Conservation (phyloP, 768 basidiomycete species). For the Suillus variegatus region DNA sequence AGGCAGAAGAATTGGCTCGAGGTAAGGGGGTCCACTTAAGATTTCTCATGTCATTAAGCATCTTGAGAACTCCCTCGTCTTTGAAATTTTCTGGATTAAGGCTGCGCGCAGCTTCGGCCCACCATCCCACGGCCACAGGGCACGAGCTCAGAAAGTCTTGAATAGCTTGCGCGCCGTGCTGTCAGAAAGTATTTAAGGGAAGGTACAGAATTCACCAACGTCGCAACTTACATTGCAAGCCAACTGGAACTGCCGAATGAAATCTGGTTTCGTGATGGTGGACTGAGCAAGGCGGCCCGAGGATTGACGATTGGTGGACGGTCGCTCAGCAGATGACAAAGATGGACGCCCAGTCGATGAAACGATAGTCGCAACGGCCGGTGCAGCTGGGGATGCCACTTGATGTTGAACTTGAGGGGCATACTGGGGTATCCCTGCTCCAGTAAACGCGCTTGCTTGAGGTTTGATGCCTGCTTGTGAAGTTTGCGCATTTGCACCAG, state of each 20-base stretch:
- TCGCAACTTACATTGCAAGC: constrained; percentile 21
- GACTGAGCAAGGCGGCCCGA: neutral
- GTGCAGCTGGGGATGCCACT: neutral
- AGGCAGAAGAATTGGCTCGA: neutral
- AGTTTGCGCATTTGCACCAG: neutral
- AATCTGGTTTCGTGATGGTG: constrained; percentile 15
- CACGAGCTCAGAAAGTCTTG: neutral
- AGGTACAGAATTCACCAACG: neutral
- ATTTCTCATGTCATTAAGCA: constrained; percentile 1
- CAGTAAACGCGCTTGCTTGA: neutral
- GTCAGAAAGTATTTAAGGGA: no score
- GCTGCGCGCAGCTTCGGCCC: neutral
- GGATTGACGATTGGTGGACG: neutral
- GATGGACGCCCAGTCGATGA: neutral
- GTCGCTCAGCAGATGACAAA: neutral
- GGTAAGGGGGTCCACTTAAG: neutral
- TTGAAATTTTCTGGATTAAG: neutral
- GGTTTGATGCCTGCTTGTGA: neutral
- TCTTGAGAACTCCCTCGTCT: neutral
- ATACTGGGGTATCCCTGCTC: neutral
- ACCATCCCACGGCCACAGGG: neutral
- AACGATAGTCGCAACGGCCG: neutral
- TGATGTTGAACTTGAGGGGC: neutral
- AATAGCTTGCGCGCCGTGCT: neutral
- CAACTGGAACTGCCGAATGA: constrained; percentile 23